A percentile compares a stretch with the other conserved stretches of the same genome.
Evolutionary conservation across 768 basidiomycete genomes (phyloP).

Genomic region (Pisolithus sp.): DNA sequence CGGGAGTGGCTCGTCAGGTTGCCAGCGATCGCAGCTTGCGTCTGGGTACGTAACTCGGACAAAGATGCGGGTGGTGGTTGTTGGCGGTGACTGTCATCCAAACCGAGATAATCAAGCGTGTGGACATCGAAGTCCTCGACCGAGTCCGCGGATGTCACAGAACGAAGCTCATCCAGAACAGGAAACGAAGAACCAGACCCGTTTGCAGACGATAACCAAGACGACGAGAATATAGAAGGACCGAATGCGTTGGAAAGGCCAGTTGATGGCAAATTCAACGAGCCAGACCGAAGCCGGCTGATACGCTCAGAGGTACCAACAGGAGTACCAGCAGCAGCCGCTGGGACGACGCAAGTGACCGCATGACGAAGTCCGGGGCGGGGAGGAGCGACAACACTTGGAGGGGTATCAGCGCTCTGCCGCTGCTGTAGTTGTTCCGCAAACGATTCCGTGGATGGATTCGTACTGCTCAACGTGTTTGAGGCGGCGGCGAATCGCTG

Average conservation of each 20-base stretch:
- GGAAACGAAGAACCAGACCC: conserved; percentile 51
- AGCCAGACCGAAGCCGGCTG: conserved; percentile 88
- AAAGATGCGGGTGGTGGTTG: conserved; percentile 80
- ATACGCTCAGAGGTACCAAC: conserved; percentile 47
- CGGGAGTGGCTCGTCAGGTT: conserved; percentile 76
- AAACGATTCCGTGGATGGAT: conserved; percentile 46
- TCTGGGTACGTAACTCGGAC: conserved; percentile 82
- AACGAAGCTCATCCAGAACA: conserved; percentile 74
- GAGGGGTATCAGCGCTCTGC: conserved; percentile 31
- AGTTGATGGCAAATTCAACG: conserved; percentile 77
- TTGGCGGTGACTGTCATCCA: conserved; percentile 72
- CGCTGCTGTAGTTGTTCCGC: conserved; percentile 37
- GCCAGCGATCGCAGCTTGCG: conserved; percentile 83
- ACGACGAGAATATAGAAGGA: conserved; percentile 81
- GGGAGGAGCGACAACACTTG: conserved; percentile 40
- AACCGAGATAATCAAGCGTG: conserved; percentile 93
- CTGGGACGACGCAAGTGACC: conserved; percentile 54
- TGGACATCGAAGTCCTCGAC: conserved; percentile 87
- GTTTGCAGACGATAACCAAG: conserved; percentile 71
- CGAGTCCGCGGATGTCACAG: conserved; percentile 72
- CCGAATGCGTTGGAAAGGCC: conserved; percentile 82
- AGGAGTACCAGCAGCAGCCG: conserved; percentile 37
- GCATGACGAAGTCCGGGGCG: conserved; percentile 72
- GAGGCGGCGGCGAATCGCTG: conserved; percentile 73
- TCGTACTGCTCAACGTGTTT: conserved; percentile 44